A percentile compares a stretch with the other conserved stretches of the same genome.
phyloP scores from a whole-genome alignment of 176 grass and related monocot species.

The Oryza meridionalis region DNA sequence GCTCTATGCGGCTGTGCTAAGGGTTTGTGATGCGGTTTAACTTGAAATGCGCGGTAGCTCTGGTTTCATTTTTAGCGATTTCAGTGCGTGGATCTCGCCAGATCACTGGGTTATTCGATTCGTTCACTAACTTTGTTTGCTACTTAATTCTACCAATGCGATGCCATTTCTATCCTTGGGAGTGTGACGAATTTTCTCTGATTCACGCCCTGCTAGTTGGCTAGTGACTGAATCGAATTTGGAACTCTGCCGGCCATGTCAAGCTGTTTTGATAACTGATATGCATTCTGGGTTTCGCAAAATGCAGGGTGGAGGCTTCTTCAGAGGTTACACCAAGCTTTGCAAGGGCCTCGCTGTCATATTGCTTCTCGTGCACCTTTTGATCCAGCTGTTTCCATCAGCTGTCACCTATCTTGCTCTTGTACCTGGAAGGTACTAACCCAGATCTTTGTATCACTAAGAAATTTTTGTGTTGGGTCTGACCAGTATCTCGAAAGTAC shows the following conservation, averaged over 20 bases:
- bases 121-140: not conserved
- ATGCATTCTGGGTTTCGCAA: not conserved
- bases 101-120: not conserved
- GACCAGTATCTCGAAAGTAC: not conserved
- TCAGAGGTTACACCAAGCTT: conserved; percentile 86
- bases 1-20: not conserved
- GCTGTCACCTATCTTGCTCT: conserved; percentile 76
- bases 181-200: not conserved
- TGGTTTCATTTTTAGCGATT: not conserved
- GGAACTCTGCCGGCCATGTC: not conserved
- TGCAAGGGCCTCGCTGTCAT: conserved; percentile 91
- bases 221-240: not conserved
- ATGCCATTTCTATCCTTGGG: not conserved
- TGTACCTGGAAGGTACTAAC: conserved; percentile 81
- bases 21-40: not conserved
- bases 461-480: not conserved
- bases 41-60: not conserved
- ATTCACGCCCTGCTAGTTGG: not conserved
- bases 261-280: conserved; percentile 9
- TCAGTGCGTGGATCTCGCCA: conserved; percentile 5
- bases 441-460: not conserved
- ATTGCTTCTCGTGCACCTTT: conserved; percentile 65
- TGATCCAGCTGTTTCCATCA: conserved; percentile 79
- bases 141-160: not conserved
- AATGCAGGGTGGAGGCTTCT: conserved; percentile 75